Percentiles rank a stretch among this genome's conserved stretches.
Evolutionary conservation across 2,329 filamentous ascomycete genomes (phyloP).

Genomic region (Coleophoma crateriformis): DNA sequence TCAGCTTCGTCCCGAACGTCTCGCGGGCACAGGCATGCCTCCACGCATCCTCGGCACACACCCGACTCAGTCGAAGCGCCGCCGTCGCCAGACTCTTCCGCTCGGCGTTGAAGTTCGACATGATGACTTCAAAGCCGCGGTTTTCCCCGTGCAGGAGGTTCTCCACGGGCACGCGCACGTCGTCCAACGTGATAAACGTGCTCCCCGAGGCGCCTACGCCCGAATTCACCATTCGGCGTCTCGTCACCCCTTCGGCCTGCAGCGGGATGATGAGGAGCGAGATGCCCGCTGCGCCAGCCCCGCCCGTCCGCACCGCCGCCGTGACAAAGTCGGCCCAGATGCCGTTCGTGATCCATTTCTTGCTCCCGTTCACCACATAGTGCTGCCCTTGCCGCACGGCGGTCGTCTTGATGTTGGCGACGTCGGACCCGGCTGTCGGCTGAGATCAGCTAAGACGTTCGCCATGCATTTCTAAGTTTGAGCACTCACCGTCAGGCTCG

Average conservation of each 20-base stretch:
- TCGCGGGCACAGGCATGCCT: constrained; percentile 41
- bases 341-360: constrained; percentile 61
- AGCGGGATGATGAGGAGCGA: constrained; percentile 48
- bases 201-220: constrained; percentile 55
- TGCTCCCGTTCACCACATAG: constrained; percentile 56
- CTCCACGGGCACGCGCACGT: constrained; percentile 44
- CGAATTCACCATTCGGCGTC: constrained; percentile 52
- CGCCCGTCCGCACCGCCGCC: constrained; percentile 52
- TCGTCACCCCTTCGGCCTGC: constrained; percentile 26
- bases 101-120: constrained; percentile 53
- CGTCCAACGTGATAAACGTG: constrained; percentile 46
- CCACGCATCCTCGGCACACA: constrained; percentile 44
- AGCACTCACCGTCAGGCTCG: constrained; percentile 45
- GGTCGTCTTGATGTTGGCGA: constrained; percentile 53
- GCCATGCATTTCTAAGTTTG: constrained; percentile 11
- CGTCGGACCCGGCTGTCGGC: constrained; percentile 47
- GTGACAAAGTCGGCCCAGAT: constrained; percentile 53
- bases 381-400: constrained; percentile 41
- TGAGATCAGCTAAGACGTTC: neutral
- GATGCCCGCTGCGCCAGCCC: constrained; percentile 42
- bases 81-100: constrained; percentile 50
- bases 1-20: constrained; percentile 51
- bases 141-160: constrained; percentile 49
- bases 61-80: constrained; percentile 49
- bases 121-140: constrained; percentile 47